phyloP scores from a whole-genome alignment of 169 alveolate genomes.

The Plasmodium inui region DNA sequence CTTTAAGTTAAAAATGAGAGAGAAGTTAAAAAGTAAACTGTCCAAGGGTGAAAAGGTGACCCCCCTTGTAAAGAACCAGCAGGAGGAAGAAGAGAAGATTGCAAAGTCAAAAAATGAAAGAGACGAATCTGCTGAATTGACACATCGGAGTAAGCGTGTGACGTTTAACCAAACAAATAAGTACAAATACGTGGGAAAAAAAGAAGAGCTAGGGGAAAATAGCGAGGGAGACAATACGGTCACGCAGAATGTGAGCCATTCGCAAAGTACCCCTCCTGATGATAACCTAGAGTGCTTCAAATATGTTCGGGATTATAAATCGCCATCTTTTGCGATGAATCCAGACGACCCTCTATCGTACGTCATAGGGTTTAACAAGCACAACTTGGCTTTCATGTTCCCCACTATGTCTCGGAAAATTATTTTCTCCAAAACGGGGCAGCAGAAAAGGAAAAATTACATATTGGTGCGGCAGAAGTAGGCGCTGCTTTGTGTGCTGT shows the following conservation, averaged over 20 bases:
- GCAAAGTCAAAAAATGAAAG: not conserved
- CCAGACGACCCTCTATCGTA: conserved; percentile 43
- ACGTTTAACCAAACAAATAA: conserved; percentile 10
- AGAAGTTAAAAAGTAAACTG: conserved; percentile 9
- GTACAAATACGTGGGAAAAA: not conserved
- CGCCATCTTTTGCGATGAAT: conserved; percentile 41
- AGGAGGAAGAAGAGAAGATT: not conserved
- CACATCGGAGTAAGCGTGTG: not conserved
- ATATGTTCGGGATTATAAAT: conserved; percentile 62
- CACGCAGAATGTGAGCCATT: not conserved
- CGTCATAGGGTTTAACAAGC: conserved; percentile 22
- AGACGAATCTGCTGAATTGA: not conserved
- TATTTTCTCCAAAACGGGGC: conserved; percentile 70
- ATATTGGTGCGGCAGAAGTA: conserved; percentile 27
- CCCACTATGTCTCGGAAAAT: conserved; percentile 53
- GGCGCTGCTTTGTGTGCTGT: not conserved
- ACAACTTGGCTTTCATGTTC: conserved; percentile 44
- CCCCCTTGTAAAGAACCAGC: not conserved
- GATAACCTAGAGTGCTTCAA: conserved; percentile 38
- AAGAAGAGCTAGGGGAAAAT: not conserved
- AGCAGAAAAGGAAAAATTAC: conserved; percentile 57
- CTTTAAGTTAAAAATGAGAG: conserved; percentile 19
- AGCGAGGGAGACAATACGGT: not conserved
- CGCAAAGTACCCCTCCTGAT: not conserved
- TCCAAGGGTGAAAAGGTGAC: not conserved